phyloP scores from a whole-genome alignment of 2,329 filamentous ascomycete species.

The Diplocarpon mali region DNA sequence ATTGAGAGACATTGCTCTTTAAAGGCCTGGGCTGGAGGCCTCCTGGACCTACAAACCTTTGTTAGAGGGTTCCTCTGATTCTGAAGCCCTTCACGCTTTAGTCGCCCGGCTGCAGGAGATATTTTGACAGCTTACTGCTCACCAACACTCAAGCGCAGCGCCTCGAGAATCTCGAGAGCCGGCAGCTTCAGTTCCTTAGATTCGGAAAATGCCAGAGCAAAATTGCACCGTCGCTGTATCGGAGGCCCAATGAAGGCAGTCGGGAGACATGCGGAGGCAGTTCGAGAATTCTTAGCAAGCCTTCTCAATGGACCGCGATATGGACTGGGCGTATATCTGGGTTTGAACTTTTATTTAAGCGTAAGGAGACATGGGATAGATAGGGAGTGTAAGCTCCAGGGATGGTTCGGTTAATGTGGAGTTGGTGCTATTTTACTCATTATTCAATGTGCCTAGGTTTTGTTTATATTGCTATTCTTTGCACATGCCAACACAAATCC shows the following conservation, averaged over 20 bases:
- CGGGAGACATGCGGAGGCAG: slow-evolving; percentile 21
- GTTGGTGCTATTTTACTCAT: background rate
- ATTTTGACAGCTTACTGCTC: slow-evolving; percentile 27
- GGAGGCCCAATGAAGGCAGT: slow-evolving; percentile 18
- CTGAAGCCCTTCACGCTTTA: background rate
- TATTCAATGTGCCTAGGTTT: too few relatives aligned
- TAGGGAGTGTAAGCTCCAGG: slow-evolving; percentile 1
- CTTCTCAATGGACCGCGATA: slow-evolving; percentile 9
- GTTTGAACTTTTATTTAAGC: background rate
- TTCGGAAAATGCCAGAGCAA: slow-evolving; percentile 19
- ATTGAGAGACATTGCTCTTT: slow-evolving; percentile 37
- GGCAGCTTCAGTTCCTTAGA: slow-evolving; percentile 34
- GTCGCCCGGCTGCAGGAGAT: slow-evolving; percentile 35
- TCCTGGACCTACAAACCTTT: slow-evolving; percentile 42
- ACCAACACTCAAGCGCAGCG: slow-evolving; percentile 36
- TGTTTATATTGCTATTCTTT: too few relatives aligned
- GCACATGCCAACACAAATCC: too few relatives aligned
- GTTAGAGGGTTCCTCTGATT: slow-evolving; percentile 34
- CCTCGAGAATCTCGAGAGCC: slow-evolving; percentile 41
- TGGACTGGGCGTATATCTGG: slow-evolving; percentile 1
- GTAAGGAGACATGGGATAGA: slow-evolving; percentile 5
- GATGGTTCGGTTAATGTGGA: slow-evolving; percentile 1
- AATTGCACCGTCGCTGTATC: slow-evolving; percentile 18
- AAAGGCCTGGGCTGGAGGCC: slow-evolving; percentile 41
- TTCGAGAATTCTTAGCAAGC: slow-evolving; percentile 11